A percentile compares a stretch with the other conserved stretches of the same genome.
These are phyloP conservation scores for Aspergillus sp. DNA, from an alignment of 2,329 filamentous ascomycete species.

Conservation along the genomic window DNA sequence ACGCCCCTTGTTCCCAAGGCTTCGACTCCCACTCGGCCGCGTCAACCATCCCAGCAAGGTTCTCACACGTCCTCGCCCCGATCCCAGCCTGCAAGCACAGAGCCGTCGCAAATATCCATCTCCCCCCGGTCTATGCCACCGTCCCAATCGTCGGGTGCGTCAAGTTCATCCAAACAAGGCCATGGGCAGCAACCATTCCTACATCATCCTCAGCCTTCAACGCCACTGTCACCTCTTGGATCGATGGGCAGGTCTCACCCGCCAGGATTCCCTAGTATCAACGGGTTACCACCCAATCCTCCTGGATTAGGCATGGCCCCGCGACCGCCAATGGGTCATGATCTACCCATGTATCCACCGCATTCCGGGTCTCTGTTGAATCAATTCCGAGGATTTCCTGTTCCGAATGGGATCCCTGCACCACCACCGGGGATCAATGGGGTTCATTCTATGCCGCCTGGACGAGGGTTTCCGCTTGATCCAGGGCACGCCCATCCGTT, in stretches of 20 bases:
- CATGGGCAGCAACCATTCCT: constrained; percentile 46
- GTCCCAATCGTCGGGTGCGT: constrained; percentile 60
- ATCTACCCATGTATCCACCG: constrained; percentile 53
- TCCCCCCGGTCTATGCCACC: constrained; percentile 60
- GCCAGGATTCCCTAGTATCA: constrained; percentile 47
- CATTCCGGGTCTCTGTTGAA: constrained; percentile 47
- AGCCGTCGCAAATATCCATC: constrained; percentile 61
- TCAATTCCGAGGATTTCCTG: constrained; percentile 52
- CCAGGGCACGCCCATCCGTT: constrained; percentile 37
- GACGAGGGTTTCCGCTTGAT: constrained; percentile 51
- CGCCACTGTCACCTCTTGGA: constrained; percentile 62
- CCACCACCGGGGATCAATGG: constrained; percentile 56
- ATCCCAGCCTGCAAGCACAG: constrained; percentile 39
- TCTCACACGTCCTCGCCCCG: constrained; percentile 64
- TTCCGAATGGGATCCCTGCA: constrained; percentile 48
- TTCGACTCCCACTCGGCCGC: constrained; percentile 70
- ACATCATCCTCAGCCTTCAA: constrained; percentile 56
- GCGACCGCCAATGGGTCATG: constrained; percentile 46
- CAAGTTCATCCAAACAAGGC: constrained; percentile 60
- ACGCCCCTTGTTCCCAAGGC: constrained; percentile 80
- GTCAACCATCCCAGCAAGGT: constrained; percentile 75
- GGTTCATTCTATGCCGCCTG: constrained; percentile 56
- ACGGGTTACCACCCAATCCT: constrained; percentile 50
- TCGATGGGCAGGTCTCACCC: constrained; percentile 55
- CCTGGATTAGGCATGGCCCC: constrained; percentile 52